A percentile compares a stretch with the other conserved stretches of the same genome.
These are phyloP conservation scores for Monosporascus cannonballus DNA, from an alignment of 2,329 filamentous ascomycete genomes.

Conservation along the genomic window DNA sequence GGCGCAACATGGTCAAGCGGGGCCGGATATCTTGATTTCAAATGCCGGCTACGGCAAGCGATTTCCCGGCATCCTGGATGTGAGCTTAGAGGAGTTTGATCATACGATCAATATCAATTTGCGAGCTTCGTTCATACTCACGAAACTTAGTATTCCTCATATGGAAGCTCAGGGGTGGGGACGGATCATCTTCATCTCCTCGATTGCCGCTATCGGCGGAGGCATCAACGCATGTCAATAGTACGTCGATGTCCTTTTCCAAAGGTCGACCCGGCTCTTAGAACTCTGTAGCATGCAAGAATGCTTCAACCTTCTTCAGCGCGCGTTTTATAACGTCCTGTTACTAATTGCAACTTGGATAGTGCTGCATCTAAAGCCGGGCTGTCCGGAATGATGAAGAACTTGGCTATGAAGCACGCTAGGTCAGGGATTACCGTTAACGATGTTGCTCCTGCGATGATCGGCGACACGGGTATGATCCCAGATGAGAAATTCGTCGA, in stretches of 20 bases:
- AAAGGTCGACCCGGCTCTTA: neutral
- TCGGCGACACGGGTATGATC: constrained; percentile 59
- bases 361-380: constrained; percentile 54
- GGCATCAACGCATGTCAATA: constrained; percentile 59
- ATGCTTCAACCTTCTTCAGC: neutral
- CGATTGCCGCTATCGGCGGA: constrained; percentile 56
- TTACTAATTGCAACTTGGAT: neutral
- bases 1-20: constrained; percentile 40
- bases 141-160: constrained; percentile 52
- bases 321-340: neutral
- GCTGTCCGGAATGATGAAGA: constrained; percentile 59
- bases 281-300: neutral
- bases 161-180: constrained; percentile 58
- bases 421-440: constrained; percentile 59
- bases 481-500: constrained; percentile 44
- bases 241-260: neutral
- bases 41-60: constrained; percentile 63
- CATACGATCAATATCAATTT: constrained; percentile 57
- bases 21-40: constrained; percentile 57
- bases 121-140: constrained; percentile 55
- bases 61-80: constrained; percentile 50
- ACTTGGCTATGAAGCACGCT: constrained; percentile 53
- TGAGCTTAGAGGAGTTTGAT: constrained; percentile 59
- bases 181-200: constrained; percentile 57
- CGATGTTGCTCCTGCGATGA: constrained; percentile 64